phyloP scores from a whole-genome alignment of 75 land plant genomes.

The Picea glauca region DNA sequence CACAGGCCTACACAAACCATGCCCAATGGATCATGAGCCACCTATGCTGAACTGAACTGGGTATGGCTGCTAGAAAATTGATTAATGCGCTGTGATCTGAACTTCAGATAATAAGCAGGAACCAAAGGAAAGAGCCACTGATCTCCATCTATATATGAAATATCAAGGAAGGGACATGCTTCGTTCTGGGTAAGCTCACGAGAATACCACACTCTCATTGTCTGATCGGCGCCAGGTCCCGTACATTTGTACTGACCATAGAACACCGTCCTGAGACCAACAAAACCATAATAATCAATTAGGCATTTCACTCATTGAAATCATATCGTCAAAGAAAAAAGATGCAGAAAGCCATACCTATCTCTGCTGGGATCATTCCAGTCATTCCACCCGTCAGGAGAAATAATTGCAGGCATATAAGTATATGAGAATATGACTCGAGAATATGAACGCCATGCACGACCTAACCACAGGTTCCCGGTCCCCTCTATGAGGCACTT shows the following conservation, averaged over 20 bases:
- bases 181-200: conserved; percentile 28
- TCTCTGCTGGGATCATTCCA: conserved; percentile 68
- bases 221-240: conserved; percentile 30
- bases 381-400: conserved; percentile 73
- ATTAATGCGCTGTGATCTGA: no score
- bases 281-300: neutral
- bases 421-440: conserved; percentile 56
- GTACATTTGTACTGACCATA: conserved; percentile 36
- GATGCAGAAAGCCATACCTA: conserved; percentile 16
- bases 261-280: conserved; percentile 27
- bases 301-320: no score
- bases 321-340: neutral
- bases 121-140: conserved; percentile 20
- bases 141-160: conserved; percentile 26
- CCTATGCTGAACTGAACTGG: no score
- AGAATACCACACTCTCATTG: conserved; percentile 19
- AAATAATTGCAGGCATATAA: conserved; percentile 48
- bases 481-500: conserved; percentile 49
- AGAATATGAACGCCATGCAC: conserved; percentile 77
- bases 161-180: conserved; percentile 17
- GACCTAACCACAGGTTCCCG: conserved; percentile 65
- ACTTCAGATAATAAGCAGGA: neutral
- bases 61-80: no score
- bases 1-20: no score
- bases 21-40: no score